Base-by-base conservation (phyloP, 139 green algal genomes). In the Chlamydomonas eustigma region DNA sequence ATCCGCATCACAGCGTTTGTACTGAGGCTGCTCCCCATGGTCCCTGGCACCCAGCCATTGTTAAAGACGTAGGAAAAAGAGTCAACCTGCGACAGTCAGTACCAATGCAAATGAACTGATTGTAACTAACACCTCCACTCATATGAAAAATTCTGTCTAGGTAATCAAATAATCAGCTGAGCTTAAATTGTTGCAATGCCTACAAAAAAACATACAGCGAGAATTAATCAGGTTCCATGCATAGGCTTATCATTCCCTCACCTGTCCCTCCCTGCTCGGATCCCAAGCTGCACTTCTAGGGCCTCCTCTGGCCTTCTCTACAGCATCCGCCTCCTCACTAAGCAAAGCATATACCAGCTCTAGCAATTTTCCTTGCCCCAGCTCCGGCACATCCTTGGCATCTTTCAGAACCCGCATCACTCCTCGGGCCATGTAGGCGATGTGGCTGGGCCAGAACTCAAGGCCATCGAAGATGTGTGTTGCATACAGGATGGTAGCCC, bases 401-500 rank as follows among this genome's bases (percentile, higher is more conserved):
- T 72, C 65, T 28, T 65, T 67, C 0, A 81, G 69, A 68, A 81
- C 64, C 51, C 83, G 51, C 52, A 95, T 73, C 65, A 81, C 30
- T 38, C 95, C 95, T 4, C 81, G 67, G 4, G 90, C 86, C 5
- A 97, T 79, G 75, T 96, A 98, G 50, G 93, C 90, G 0, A 99
- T 6, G 69, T 99, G 95, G 4, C 88, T 96, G 2, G 93, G 92
- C 95, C 95, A 99, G 25, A 73, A 80, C 81, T 98, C 91, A 22
- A 99, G 83, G 28, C 95, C 95, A 76, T 99, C 95, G 79, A 99
- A 98, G 71, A 99, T 99, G 83, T 99, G 95, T 6, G 95, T 99
- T 31, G 95, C 96, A 81, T 99, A 98, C 30, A 99, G 84, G 75
- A 98, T 90, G 32, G 89, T 92, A 0, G 87, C 82, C 0, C 80